Evolutionary conservation across 2,329 filamentous ascomycete species (phyloP).

Genomic region (Epichloe scottii): DNA sequence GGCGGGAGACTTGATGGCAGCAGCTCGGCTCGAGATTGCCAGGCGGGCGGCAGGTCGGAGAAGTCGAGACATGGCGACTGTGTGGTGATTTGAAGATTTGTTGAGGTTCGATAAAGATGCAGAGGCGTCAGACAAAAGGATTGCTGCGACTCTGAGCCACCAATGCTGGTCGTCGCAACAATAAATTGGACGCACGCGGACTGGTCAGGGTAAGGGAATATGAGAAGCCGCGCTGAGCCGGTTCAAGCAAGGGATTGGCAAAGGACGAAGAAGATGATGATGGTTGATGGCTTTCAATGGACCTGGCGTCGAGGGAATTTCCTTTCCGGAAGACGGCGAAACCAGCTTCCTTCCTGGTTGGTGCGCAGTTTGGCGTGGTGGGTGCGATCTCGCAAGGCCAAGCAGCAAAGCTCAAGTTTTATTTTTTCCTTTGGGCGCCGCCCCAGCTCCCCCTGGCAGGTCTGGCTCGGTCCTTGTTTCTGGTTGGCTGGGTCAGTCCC

Average conservation of each 20-base stretch:
- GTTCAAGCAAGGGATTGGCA: neutral
- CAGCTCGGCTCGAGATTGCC: slow-evolving; percentile 29
- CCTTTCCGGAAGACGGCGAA: slow-evolving; percentile 10
- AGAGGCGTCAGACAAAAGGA: slow-evolving; percentile 1
- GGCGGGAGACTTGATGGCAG: slow-evolving; percentile 21
- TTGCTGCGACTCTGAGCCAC: slow-evolving; percentile 7
- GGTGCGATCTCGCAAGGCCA: slow-evolving; percentile 2
- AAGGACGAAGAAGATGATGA: slow-evolving; percentile 4
- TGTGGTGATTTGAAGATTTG: slow-evolving; percentile 3
- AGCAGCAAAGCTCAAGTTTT: slow-evolving; percentile 5
- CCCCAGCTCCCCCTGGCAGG: too few relatives aligned
- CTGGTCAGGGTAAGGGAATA: neutral
- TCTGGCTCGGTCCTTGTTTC: too few relatives aligned
- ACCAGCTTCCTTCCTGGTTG: slow-evolving; percentile 9
- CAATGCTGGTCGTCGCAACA: slow-evolving; percentile 8
- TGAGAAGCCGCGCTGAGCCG: neutral
- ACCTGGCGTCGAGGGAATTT: slow-evolving; percentile 9
- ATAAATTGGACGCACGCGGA: neutral
- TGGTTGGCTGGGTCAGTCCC: too few relatives aligned
- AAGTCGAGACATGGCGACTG: slow-evolving; percentile 34
- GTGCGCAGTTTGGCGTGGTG: neutral
- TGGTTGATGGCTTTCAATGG: slow-evolving; percentile 7
- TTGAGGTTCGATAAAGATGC: slow-evolving; percentile 3
- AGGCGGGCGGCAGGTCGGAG: slow-evolving; percentile 38
- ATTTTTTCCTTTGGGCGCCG: slow-evolving; percentile 9